phyloP scores from a whole-genome alignment of 116 monocot species.

The Iris pallida region DNA sequence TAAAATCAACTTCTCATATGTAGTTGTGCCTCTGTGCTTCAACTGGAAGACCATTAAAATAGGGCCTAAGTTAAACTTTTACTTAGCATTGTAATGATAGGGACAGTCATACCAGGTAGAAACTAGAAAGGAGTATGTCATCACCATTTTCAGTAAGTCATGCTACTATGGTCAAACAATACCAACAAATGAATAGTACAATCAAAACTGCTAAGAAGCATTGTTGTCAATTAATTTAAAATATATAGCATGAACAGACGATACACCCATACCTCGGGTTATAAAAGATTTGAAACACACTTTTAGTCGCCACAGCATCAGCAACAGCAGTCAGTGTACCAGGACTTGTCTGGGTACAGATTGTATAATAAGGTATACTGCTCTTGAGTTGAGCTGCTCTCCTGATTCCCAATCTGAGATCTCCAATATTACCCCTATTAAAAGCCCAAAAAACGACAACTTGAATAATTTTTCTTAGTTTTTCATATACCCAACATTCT shows the following conservation, averaged over 20 bases:
- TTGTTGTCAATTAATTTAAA: background rate
- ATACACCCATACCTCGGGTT: constrained; percentile 63
- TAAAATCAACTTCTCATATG: no score
- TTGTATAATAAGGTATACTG: constrained; percentile 16
- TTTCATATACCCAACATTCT: background rate
- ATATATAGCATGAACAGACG: background rate
- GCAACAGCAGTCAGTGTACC: constrained; percentile 31
- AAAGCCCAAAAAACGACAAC: background rate
- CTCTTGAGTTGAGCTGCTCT: constrained; percentile 58
- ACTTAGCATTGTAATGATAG: no score
- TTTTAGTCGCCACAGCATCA: constrained; percentile 46
- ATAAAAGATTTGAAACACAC: constrained; percentile 60
- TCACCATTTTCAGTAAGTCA: no score
- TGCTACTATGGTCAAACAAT: no score
- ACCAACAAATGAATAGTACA: background rate
- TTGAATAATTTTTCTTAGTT: background rate
- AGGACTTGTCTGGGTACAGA: constrained; percentile 20
- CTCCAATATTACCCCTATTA: constrained; percentile 73
- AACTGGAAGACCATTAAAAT: no score
- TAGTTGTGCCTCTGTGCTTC: no score
- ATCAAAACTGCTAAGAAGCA: background rate
- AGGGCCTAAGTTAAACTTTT: no score
- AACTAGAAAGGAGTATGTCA: no score
- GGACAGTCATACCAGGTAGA: no score
- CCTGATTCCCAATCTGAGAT: constrained; percentile 79